Percentiles rank a stretch among this genome's conserved stretches.
These are phyloP conservation scores for Blyttiomyces sp. DNA, from an alignment of 371 early-diverging fungal genomes.

Conservation along the genomic window DNA sequence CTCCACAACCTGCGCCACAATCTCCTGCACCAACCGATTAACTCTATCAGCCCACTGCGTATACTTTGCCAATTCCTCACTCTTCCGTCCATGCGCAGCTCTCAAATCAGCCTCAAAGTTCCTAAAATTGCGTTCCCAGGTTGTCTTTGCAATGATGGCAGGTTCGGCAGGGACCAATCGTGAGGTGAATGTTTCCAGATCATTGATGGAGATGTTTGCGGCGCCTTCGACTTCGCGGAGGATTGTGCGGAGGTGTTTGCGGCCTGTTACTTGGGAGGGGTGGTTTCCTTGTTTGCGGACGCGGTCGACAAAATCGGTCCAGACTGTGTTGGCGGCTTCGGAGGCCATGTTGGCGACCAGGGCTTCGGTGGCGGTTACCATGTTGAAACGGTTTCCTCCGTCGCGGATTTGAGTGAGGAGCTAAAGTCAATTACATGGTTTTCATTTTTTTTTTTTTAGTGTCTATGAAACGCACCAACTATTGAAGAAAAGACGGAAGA, in stretches of 20 bases:
- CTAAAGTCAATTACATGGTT: background rate
- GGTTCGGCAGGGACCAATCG: slow-evolving; percentile 42
- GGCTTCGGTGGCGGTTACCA: slow-evolving; percentile 51
- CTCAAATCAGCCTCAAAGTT: slow-evolving; percentile 40
- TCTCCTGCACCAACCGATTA: slow-evolving; percentile 37
- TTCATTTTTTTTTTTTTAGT: background rate
- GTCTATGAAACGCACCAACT: background rate
- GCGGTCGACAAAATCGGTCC: slow-evolving; percentile 42
- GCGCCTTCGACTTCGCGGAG: slow-evolving; percentile 47
- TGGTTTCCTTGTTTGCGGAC: slow-evolving; percentile 41
- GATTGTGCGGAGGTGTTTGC: slow-evolving; percentile 46
- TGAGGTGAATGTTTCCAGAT: slow-evolving; percentile 41
- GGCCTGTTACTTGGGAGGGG: slow-evolving; percentile 44
- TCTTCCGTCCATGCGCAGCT: slow-evolving; percentile 32
- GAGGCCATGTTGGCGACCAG: slow-evolving; percentile 52
- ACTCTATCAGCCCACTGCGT: slow-evolving; percentile 42
- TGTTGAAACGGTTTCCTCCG: slow-evolving; percentile 53
- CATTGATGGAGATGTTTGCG: slow-evolving; percentile 37
- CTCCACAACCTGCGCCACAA: slow-evolving; percentile 41
- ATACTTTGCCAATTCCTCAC: slow-evolving; percentile 35
- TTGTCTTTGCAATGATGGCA: slow-evolving; percentile 33
- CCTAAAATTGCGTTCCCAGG: slow-evolving; percentile 48
- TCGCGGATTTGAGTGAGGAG: slow-evolving; percentile 47
- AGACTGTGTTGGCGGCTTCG: slow-evolving; percentile 51
- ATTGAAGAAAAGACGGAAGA: no score